These are phyloP conservation scores for Scedosporium aurantiacum DNA, from an alignment of 2,329 filamentous ascomycete species.

Conservation along the genomic window DNA sequence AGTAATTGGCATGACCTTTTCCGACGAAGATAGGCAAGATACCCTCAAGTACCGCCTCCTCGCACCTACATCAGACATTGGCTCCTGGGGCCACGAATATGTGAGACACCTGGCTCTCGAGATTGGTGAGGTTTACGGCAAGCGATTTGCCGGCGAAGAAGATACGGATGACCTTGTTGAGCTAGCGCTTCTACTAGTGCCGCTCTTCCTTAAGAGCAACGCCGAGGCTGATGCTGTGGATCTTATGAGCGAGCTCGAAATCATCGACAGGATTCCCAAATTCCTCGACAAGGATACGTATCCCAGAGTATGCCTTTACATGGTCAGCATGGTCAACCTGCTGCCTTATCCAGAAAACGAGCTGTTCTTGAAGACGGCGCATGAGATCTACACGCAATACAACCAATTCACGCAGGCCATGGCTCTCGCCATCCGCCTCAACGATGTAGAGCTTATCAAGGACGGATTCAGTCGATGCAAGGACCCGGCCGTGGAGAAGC, in stretches of 20 bases:
- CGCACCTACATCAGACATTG: conserved; percentile 82
- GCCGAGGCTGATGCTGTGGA: conserved; percentile 97
- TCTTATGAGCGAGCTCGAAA: conserved; percentile 91
- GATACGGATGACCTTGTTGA: conserved; percentile 74
- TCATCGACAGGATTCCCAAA: conserved; percentile 81
- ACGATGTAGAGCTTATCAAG: conserved; percentile 74
- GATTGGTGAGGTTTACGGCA: conserved; percentile 88
- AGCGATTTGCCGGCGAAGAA: conserved; percentile 76
- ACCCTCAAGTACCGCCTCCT: conserved; percentile 92
- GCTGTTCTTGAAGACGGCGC: conserved; percentile 83
- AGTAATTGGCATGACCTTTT: conserved; percentile 97
- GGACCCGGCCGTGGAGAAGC: conserved; percentile 77
- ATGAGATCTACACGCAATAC: conserved; percentile 87
- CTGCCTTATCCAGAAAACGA: conserved; percentile 97
- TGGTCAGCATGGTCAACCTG: conserved; percentile 97
- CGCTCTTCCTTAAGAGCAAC: conserved; percentile 93
- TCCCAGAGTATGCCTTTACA: conserved; percentile 85
- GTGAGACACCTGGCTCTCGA: conserved; percentile 90
- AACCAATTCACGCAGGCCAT: conserved; percentile 90
- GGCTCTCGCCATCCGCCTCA: conserved; percentile 84
- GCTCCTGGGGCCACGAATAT: conserved; percentile 98
- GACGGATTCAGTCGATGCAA: conserved; percentile 69
- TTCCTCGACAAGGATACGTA: conserved; percentile 94
- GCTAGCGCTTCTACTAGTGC: conserved; percentile 73
- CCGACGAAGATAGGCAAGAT: conserved; percentile 89